These are phyloP conservation scores for Pythium phragmitis DNA, from an alignment of 352 stramenopile genomes.

Conservation along the genomic window DNA sequence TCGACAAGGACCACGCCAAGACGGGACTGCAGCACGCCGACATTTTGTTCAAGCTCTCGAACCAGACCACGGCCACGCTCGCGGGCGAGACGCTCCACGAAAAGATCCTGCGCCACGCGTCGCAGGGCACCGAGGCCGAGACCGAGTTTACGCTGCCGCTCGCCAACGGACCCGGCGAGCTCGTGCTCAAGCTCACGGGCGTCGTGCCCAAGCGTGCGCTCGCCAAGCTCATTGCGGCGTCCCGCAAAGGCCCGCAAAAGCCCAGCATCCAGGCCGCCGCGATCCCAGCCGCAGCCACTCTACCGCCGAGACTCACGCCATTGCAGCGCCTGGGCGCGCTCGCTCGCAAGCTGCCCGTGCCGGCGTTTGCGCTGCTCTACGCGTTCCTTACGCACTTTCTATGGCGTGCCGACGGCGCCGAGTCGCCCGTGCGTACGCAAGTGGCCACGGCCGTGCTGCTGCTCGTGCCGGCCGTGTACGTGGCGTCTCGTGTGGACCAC, in stretches of 20 bases:
- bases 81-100: slow-evolving; percentile 47
- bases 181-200: slow-evolving; percentile 61
- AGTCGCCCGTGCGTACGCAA: slow-evolving; percentile 37
- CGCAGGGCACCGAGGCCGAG: slow-evolving; percentile 34
- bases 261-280: slow-evolving; percentile 4
- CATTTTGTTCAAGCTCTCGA: slow-evolving; percentile 74
- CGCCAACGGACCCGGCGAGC: slow-evolving; percentile 49
- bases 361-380: slow-evolving; percentile 72
- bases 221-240: slow-evolving; percentile 34
- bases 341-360: slow-evolving; percentile 48
- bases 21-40: slow-evolving; percentile 45
- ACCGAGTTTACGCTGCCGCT: slow-evolving; percentile 64
- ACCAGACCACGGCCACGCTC: slow-evolving; percentile 49
- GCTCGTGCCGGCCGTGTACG: slow-evolving; percentile 62
- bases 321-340: slow-evolving; percentile 14
- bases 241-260: slow-evolving; percentile 20
- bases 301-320: slow-evolving; percentile 2
- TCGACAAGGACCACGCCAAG: slow-evolving; percentile 46
- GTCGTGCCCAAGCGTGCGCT: slow-evolving; percentile 45
- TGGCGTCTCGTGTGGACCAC: slow-evolving; percentile 72
- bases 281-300: slow-evolving; percentile 10
- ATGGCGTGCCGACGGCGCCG: slow-evolving; percentile 37
- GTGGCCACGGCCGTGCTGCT: slow-evolving; percentile 61
- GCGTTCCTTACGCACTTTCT: slow-evolving; percentile 64
- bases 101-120: slow-evolving; percentile 56